These are phyloP conservation scores for Lathyrus sativus DNA, from an alignment of 306 rosid species.

Conservation along the genomic window DNA sequence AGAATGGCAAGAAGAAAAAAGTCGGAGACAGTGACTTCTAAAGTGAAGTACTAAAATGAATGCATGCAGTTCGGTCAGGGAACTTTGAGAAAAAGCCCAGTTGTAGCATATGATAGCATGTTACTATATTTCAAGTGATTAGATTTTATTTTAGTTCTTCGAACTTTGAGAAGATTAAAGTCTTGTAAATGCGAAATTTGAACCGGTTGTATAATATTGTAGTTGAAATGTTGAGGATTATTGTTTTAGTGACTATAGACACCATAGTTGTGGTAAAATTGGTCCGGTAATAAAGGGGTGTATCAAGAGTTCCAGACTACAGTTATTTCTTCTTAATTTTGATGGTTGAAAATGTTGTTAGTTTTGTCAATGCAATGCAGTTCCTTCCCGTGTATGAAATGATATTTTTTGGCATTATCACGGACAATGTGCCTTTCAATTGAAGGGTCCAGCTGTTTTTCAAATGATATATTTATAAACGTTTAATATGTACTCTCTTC, in stretches of 20 bases:
- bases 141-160: not conserved
- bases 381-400: conserved; percentile 14
- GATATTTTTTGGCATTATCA: not conserved
- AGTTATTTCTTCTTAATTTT: not conserved
- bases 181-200: not conserved
- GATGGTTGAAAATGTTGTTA: not conserved
- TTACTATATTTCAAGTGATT: not conserved
- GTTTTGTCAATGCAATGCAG: not conserved
- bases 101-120: not conserved
- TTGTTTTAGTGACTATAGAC: not conserved
- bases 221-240: not conserved
- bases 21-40: not conserved
- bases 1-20: not conserved
- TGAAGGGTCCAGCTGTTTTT: conserved; percentile 2
- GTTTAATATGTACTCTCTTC: no score
- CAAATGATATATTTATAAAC: no score
- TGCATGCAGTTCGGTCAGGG: not conserved
- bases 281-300: not conserved
- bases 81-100: not conserved
- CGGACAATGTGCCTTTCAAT: conserved; percentile 3
- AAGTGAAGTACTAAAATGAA: not conserved
- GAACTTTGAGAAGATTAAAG: not conserved
- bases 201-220: not conserved
- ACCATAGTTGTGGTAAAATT: not conserved
- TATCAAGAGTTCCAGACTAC: not conserved